Conservation (phyloP, 2,329 filamentous ascomycete species). For the Diatrype stigma region DNA sequence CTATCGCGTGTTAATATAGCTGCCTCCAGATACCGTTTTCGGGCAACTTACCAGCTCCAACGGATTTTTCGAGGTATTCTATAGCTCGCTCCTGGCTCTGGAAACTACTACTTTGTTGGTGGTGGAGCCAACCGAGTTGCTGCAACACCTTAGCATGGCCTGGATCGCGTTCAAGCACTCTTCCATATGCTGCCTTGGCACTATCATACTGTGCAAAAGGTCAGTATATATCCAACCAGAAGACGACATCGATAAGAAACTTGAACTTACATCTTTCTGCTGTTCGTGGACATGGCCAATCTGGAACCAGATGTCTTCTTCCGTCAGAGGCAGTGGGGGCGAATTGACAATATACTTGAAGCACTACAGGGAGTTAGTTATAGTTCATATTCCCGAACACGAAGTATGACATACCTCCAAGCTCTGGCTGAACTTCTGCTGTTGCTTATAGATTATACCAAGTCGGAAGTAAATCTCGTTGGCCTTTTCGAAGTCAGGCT, state of each 20-base stretch:
- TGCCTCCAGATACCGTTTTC: conserved; percentile 2
- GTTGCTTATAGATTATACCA: conserved; percentile 99
- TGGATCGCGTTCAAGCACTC: conserved; percentile 89
- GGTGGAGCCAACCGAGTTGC: conserved; percentile 95
- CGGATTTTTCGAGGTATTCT: conserved; percentile 95
- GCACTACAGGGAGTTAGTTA: conserved; percentile 56
- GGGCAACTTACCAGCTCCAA: conserved; percentile 69
- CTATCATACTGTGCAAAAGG: conserved; percentile 70
- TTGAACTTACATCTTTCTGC: conserved; percentile 82
- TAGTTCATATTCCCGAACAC: neutral
- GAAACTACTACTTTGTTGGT: conserved; percentile 90
- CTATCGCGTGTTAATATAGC: conserved; percentile 43
- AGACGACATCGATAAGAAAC: conserved; percentile 11
- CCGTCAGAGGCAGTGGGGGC: conserved; percentile 84
- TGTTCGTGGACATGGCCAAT: conserved; percentile 98
- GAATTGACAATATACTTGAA: conserved; percentile 97
- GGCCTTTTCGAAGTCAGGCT: conserved; percentile 95
- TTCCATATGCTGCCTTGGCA: conserved; percentile 86
- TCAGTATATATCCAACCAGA: conserved; percentile 21
- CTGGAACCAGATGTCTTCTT: conserved; percentile 99
- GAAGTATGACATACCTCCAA: conserved; percentile 63
- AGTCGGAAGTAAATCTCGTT: conserved; percentile 98
- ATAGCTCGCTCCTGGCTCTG: conserved; percentile 93
- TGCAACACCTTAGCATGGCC: conserved; percentile 97
- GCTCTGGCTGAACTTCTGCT: conserved; percentile 88